Evolutionary conservation across 805 yeast genomes (phyloP).

Genomic region (Yamadazyma insecticola): DNA sequence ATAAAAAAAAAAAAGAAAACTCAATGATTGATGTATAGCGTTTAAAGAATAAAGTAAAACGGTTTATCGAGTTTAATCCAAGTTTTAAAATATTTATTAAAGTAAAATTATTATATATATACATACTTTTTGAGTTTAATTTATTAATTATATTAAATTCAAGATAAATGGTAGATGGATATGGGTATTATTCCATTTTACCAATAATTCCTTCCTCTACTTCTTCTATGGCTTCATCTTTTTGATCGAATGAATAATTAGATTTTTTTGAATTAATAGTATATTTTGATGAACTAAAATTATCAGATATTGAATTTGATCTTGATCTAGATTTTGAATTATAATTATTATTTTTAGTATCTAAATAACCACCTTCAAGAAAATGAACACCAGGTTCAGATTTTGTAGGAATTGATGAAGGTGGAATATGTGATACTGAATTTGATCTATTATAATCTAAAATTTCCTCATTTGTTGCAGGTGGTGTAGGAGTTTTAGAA

Average conservation of each 20-base stretch:
- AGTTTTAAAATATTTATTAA: no score
- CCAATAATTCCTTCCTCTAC: conserved; percentile 9
- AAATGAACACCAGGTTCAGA: conserved; percentile 3
- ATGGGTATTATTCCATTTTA: conserved; percentile 8
- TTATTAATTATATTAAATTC: no score
- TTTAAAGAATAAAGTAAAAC: no score
- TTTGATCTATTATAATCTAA: not conserved
- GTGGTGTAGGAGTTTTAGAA: conserved; percentile 6
- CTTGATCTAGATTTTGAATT: conserved; percentile 2
- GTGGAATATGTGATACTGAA: conserved; percentile 2
- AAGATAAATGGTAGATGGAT: no score
- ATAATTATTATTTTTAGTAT: conserved; percentile 7
- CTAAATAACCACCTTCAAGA: conserved; percentile 29
- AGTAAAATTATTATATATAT: no score
- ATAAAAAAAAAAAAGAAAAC: no score
- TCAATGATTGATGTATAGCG: no score
- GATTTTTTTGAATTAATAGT: no score
- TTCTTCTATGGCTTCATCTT: not conserved
- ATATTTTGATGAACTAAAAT: no score
- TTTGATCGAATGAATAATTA: not conserved
- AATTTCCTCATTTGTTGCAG: no score
- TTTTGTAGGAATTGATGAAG: not conserved
- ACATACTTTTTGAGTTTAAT: no score
- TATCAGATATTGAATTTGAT: not conserved
- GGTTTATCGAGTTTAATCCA: no score